Conservation (phyloP, 2,329 filamentous ascomycete genomes). For the Colletotrichum sp. region DNA sequence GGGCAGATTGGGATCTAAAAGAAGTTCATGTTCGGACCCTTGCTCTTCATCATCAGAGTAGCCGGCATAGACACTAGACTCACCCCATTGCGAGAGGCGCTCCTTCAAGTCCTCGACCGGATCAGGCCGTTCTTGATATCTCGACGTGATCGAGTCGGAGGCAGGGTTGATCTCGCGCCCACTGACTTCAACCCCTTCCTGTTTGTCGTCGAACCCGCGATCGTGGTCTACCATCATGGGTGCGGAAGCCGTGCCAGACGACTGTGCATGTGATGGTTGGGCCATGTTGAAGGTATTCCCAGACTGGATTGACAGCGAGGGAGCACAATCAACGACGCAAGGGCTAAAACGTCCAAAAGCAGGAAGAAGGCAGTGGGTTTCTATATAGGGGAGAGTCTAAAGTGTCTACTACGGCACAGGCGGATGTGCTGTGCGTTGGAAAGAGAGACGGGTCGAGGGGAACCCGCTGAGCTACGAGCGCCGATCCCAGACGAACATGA, state of each 20-base stretch:
- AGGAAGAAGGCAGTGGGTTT: constrained; percentile 17
- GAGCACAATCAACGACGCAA: constrained; percentile 9
- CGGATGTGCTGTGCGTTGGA: background rate
- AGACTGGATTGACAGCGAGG: constrained; percentile 4
- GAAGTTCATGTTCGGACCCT: constrained; percentile 58
- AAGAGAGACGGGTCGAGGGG: background rate
- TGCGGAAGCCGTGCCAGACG: constrained; percentile 34
- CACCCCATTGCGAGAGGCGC: constrained; percentile 45
- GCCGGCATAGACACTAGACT: constrained; percentile 38
- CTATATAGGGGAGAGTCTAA: constrained; percentile 24
- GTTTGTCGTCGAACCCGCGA: constrained; percentile 28
- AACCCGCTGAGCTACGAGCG: constrained; percentile 12
- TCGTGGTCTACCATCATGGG: constrained; percentile 29
- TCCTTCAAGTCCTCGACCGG: constrained; percentile 37
- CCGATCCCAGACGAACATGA: constrained; percentile 25
- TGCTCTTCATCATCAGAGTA: constrained; percentile 49
- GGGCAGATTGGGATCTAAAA: constrained; percentile 59
- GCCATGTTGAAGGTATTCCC: constrained; percentile 33
- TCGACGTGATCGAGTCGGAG: constrained; percentile 19
- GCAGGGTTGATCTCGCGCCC: constrained; percentile 30
- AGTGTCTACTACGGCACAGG: constrained; percentile 4
- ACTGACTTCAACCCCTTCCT: constrained; percentile 32
- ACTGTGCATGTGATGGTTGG: constrained; percentile 29
- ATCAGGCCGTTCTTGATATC: constrained; percentile 14
- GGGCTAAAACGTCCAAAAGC: background rate